Percentiles rank a stretch among this genome's conserved stretches.
These are phyloP conservation scores for Acorus gramineus DNA, from an alignment of 106 monocot species.

Conservation along the genomic window DNA sequence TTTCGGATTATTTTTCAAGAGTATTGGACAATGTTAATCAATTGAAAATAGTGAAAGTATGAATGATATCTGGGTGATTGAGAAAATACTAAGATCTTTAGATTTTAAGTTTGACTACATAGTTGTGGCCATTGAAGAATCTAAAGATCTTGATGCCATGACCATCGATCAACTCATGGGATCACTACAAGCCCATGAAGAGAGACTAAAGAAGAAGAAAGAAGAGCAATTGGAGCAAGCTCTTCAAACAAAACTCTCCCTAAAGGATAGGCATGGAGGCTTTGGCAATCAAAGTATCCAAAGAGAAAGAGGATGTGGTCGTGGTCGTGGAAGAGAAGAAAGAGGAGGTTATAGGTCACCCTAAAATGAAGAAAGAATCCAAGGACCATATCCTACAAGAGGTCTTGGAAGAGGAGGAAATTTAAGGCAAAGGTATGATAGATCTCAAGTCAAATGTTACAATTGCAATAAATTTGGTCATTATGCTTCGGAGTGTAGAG, in stretches of 20 bases:
- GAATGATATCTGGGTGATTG: neutral
- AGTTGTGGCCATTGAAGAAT: neutral
- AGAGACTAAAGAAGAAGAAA: neutral
- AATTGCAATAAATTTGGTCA: neutral
- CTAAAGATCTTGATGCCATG: neutral
- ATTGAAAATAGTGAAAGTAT: neutral
- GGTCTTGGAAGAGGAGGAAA: neutral
- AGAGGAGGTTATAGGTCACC: neutral
- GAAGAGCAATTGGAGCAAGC: neutral
- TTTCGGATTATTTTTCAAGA: neutral
- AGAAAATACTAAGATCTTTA: neutral
- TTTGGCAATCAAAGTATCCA: neutral
- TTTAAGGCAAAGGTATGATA: neutral
- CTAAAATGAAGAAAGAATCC: too few species aligned
- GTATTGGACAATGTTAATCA: neutral
- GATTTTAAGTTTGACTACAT: neutral
- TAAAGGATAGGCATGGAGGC: neutral
- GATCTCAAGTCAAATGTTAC: neutral
- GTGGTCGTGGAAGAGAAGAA: neutral
- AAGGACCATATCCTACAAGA: too few species aligned
- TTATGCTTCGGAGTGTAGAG: neutral
- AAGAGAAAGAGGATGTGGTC: neutral
- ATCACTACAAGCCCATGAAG: neutral
- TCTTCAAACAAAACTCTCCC: neutral
- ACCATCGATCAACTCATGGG: neutral